phyloP scores from a whole-genome alignment of 306 rosid genomes.

The Psophocarpus tetragonolobus region DNA sequence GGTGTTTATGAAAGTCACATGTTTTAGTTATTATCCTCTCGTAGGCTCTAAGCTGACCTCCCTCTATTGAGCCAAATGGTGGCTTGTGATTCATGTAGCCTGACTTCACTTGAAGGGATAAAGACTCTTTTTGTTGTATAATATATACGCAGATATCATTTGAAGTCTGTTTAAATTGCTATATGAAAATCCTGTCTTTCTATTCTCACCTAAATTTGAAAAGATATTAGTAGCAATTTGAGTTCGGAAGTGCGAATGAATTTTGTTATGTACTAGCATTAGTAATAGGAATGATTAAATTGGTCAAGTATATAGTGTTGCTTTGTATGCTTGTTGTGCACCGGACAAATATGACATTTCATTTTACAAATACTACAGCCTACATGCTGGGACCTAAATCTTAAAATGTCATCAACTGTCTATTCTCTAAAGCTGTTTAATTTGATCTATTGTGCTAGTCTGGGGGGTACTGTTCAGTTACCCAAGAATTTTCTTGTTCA shows the following conservation, averaged over 20 bases:
- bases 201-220: background rate
- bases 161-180: constrained; percentile 9
- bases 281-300: background rate
- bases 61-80: background rate
- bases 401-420: background rate
- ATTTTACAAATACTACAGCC: background rate
- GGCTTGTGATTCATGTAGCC: background rate
- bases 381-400: constrained; percentile 4
- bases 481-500: background rate
- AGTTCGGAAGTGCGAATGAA: background rate
- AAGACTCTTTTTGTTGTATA: background rate
- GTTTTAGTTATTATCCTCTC: constrained; percentile 19
- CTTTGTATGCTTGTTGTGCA: constrained; percentile 4
- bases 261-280: background rate
- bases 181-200: background rate
- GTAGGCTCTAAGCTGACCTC: background rate
- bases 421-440: background rate
- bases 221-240: background rate
- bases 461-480: background rate
- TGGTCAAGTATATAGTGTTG: background rate
- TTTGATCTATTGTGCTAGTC: background rate
- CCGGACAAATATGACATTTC: background rate
- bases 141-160: background rate
- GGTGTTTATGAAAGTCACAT: background rate
- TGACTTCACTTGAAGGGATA: background rate